Evolutionary conservation across 2,329 filamentous ascomycete species (phyloP), one percentile per base, ranked within the genome.

Genomic region (Trichoderma asperellum): DNA sequence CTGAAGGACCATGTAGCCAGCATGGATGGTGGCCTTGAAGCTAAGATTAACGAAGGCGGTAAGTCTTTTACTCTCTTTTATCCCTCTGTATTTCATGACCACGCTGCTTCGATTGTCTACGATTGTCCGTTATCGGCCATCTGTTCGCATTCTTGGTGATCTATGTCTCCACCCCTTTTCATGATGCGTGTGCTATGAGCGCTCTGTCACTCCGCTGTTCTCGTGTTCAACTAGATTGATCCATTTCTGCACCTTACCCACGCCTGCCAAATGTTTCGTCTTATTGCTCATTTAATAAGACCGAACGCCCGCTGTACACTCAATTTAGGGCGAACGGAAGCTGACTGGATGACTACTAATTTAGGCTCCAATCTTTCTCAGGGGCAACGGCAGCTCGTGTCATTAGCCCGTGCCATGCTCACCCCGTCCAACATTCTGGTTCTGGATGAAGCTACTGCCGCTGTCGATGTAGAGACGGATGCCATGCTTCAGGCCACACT

Each of bases 391-490:
- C 96, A 99, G 81, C 89, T 99, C 70, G 88, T 99, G 64, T 97
- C 94, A 21, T 87, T 99, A 57, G 96, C 96, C 52, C 93, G 96
- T 61, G 96, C 96, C 34, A 88, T 99, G 79, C 87, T 99, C 59
- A 96, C 95, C 6, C 96, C 96, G 16, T 97, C 93, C 81, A 98
- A 98, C 81, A 98, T 99, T 76, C 87, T 99, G 71, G 94, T 99
- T 2, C 87, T 99, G 34, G 96, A 99, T 79, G 96, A 99, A 86
- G 96, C 96, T 70, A 99, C 96, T 35, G 94, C 94, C 73, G 88
- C 85, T 29, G 87, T 91, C 12, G 88, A 91, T 76, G 84, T 91
- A 53, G 86, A 91, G 81, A 91, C 89, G 29, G 89, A 91, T 76
- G 87, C 87, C 67, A 83, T 90, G 81, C 82, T 91, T 67, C 89